Base-by-base conservation (phyloP, 805 yeast species). In the Cyberlindnera maritima region DNA sequence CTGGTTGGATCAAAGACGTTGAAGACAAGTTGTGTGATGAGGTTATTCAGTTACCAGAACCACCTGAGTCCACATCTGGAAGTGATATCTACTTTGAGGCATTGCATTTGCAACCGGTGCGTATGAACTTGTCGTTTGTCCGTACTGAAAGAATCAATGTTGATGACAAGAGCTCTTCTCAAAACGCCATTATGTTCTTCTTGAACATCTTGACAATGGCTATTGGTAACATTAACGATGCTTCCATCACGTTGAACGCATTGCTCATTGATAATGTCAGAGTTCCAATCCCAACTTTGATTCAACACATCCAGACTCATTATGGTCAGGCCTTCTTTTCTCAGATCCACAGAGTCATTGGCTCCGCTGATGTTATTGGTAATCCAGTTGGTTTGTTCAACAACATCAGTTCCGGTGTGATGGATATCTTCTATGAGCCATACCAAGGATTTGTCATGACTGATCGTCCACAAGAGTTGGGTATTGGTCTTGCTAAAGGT, bases 351-450 rank as follows among this genome's bases (percentile, higher is more conserved):
- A 90, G 89, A 64, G 83, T 94, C 37, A 70, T 95, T 29, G 99
- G 99, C 0, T 89, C 97, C 17, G 99, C 98, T 0, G 99, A 95
- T 66, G 80, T 94, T 55, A 69, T 94, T 41, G 99, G 99, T 19
- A 94, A 95, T 56, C 99, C 99, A 0, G 98, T 95, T 25, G 99
- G 99, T 1, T 70, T 94, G 51, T 94, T 94, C 71, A 94, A 88
- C 63, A 91, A 90, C 56, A 72, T 94, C 47, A 83, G 96, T 47
- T 89, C 97, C 0, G 99, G 99, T 43, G 94, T 94, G 11, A 78
- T 90, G 79, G 99, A 94, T 65, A 85, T 94, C 17, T 94, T 94
- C 64, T 94, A 94, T 62, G 98, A 92, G 62, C 99, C 99, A 3
- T 94, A 92, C 60, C 94, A 90, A 62, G 99, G 99, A 0, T 88